Conservation (phyloP, 192 early-diverging fungal species). For the Dimargaris cristalligena region DNA sequence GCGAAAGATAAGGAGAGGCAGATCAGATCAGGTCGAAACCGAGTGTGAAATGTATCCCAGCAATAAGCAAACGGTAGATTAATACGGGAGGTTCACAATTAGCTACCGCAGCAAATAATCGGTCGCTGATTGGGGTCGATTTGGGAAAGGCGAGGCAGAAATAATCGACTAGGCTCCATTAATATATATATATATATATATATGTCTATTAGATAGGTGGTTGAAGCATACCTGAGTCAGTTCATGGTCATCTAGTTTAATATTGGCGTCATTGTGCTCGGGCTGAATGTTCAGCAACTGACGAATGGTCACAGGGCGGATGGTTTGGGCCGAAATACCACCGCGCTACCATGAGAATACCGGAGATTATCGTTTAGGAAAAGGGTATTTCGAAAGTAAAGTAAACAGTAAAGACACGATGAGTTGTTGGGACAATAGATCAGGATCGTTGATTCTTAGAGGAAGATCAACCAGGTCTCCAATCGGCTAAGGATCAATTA, state of each 20-base stretch:
- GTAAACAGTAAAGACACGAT: background rate
- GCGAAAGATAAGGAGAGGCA: background rate
- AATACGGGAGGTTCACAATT: too few relatives aligned
- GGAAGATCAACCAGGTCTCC: background rate
- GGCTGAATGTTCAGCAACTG: constrained; percentile 36
- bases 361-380: background rate
- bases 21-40: too few relatives aligned
- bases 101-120: too few relatives aligned
- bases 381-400: background rate
- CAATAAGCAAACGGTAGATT: too few relatives aligned
- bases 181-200: too few relatives aligned
- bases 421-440: background rate
- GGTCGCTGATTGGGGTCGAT: too few relatives aligned
- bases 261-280: constrained; percentile 35
- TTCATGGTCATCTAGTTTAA: constrained; percentile 50
- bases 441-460: background rate
- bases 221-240: constrained; percentile 40
- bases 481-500: background rate
- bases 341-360: constrained; percentile 13
- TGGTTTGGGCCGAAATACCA: constrained; percentile 35
- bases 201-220: too few relatives aligned
- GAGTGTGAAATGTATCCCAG: too few relatives aligned
- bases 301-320: constrained; percentile 72
- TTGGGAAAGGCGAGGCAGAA: too few relatives aligned
- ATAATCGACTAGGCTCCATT: too few relatives aligned